Base-by-base conservation (phyloP, 352 stramenopile species). In the Aphanomyces invadans region DNA sequence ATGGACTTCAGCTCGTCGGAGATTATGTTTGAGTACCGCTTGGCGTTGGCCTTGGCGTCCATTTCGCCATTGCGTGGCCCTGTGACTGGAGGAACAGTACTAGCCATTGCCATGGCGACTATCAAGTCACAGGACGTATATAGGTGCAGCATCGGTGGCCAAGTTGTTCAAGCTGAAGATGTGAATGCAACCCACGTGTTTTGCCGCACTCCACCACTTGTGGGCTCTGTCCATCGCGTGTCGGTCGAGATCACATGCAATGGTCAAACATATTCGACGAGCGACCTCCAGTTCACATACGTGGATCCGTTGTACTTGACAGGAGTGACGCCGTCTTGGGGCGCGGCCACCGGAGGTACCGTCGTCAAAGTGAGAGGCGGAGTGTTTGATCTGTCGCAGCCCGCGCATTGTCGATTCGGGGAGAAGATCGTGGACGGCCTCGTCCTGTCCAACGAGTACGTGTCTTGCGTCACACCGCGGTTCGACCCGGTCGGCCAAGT, bases 361-460 rank as follows among this genome's bases (percentile, higher is more conserved):
- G 44, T 73, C 5, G 74, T 94, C 0, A 64, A 78, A 10, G 49
- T 94, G 10, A 70, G 75, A 9, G 87, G 87, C n/a, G 85, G 77
- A 0, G 74, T 76, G 31, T 92, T 94, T 46, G 74, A 73, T 2
- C 76, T 76, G 28, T 65, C 68, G 19, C 62, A 81, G 19, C 62
- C 76, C 3, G 55, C 95, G 9, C 32, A 73, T 2, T 98, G 92
- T 72, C 81, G 87, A 12, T 98, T 98, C 76, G 92, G 90, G 45
- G 80, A 95, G 11, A 73, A 75, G 5, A 71, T 87, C 10, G 83
- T 92, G 0, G 65, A 83, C 71, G 87, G 83, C 19, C 74, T 57
- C 0, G 82, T 89, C 59, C 32, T 95, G 3, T 94, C 89, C 0
- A 21, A 73, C 1, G 74, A 71, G 4, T 77, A 84, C 33, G 77